Evolutionary conservation across 73 alveolate species (phyloP).

Genomic region (Paramecium octaurelia): DNA sequence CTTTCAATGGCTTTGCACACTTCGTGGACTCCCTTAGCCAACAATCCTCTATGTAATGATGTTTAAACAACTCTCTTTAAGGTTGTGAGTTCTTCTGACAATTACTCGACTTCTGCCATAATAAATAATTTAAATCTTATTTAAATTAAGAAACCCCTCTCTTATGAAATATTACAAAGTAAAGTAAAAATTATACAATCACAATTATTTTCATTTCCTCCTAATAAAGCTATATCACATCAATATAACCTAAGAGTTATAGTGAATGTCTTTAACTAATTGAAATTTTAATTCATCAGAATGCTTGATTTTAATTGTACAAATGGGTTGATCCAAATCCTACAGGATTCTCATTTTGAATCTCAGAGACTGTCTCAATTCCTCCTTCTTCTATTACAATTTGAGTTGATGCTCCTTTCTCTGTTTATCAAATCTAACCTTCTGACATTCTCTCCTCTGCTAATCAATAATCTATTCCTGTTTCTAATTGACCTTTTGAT

Average conservation of each 20-base stretch:
- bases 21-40: conserved; percentile 50
- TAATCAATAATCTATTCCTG: background rate
- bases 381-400: background rate
- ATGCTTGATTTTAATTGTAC: background rate
- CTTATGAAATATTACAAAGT: background rate
- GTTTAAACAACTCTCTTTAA: conserved; percentile 41
- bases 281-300: background rate
- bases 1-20: conserved; percentile 42
- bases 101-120: conserved; percentile 40
- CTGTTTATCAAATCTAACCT: background rate
- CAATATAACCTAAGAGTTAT: background rate
- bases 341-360: background rate
- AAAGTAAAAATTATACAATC: background rate
- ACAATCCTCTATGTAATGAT: conserved; percentile 45
- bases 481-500: background rate
- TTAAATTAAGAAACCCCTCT: background rate
- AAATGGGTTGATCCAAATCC: background rate
- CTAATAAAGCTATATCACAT: background rate
- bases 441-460: background rate
- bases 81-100: conserved; percentile 13
- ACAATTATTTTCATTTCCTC: background rate
- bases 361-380: background rate
- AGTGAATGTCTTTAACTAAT: conserved; percentile 17
- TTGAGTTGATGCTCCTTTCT: background rate
- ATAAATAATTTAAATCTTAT: conserved; percentile 12